Conservation (phyloP, 2,329 filamentous ascomycete genomes). For the Coleophoma crateriformis region DNA sequence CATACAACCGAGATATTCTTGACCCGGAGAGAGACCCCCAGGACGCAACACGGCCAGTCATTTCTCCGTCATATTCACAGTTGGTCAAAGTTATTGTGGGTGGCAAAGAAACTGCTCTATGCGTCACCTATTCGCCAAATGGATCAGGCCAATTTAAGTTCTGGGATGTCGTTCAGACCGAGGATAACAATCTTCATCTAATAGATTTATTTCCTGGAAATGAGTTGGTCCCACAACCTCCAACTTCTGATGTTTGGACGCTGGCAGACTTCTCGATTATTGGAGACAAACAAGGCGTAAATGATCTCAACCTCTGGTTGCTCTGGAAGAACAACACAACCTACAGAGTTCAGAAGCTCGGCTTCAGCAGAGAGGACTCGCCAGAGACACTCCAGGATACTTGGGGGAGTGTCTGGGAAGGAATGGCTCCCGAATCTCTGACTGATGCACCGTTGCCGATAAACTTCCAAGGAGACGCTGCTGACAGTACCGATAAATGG, state of each 20-base stretch:
- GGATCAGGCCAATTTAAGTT: conserved; percentile 91
- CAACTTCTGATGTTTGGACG: conserved; percentile 72
- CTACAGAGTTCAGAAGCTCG: conserved; percentile 68
- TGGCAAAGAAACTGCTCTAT: conserved; percentile 44
- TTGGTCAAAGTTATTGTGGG: conserved; percentile 67
- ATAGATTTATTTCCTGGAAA: conserved; percentile 65
- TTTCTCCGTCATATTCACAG: conserved; percentile 74
- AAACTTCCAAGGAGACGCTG: conserved; percentile 57
- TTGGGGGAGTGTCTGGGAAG: conserved; percentile 67
- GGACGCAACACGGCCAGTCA: conserved; percentile 65
- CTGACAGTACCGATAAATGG: conserved; percentile 79
- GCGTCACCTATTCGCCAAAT: conserved; percentile 83
- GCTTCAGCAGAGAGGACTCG: conserved; percentile 56
- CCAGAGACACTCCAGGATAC: conserved; percentile 21
- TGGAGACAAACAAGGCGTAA: conserved; percentile 42
- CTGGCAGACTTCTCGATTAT: conserved; percentile 70
- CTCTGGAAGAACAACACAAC: conserved; percentile 82
- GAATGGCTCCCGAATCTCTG: conserved; percentile 56
- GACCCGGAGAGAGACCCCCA: conserved; percentile 60
- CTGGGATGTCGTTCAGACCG: conserved; percentile 67
- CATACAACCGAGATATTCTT: conserved; percentile 73
- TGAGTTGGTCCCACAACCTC: conserved; percentile 64
- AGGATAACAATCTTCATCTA: conserved; percentile 54
- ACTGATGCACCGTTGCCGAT: conserved; percentile 46
- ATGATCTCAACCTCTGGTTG: conserved; percentile 61